These are phyloP conservation scores for Effrenium voratum DNA, from an alignment of 73 alveolate species.

Conservation along the genomic window DNA sequence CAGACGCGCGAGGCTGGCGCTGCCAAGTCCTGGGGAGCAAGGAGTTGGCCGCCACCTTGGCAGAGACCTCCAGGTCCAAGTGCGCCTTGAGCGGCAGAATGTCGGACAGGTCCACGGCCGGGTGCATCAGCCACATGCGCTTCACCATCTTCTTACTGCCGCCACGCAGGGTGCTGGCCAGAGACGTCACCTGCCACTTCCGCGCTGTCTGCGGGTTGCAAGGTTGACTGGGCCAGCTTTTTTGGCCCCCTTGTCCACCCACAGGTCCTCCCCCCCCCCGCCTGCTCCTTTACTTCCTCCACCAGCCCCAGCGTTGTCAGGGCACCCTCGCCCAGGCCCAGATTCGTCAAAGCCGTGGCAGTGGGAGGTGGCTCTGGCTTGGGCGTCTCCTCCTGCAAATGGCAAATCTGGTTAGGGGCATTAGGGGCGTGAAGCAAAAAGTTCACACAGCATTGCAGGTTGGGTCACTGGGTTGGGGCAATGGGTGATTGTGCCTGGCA, in stretches of 20 bases:
- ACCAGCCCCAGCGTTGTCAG: conserved; percentile 63
- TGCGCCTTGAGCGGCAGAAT: conserved; percentile 25
- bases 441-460: too few relatives aligned
- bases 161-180: neutral
- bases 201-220: neutral
- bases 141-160: neutral
- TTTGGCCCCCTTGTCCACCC: neutral
- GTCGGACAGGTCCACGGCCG: conserved; percentile 31
- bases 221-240: neutral
- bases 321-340: conserved; percentile 45
- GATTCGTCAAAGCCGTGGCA: neutral
- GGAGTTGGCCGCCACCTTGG: conserved; percentile 49
- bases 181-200: neutral
- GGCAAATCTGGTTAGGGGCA: neutral
- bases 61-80: conserved; percentile 32
- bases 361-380: conserved; percentile 29
- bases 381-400: neutral
- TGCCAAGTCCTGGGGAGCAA: conserved; percentile 55
- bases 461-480: too few relatives aligned
- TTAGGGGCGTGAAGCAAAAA: neutral
- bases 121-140: conserved; percentile 65
- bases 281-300: conserved; percentile 44
- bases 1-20: neutral
- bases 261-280: neutral
- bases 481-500: too few relatives aligned